These are phyloP conservation scores for Posidonia australis DNA, from an alignment of 106 monocot species.

Conservation along the genomic window DNA sequence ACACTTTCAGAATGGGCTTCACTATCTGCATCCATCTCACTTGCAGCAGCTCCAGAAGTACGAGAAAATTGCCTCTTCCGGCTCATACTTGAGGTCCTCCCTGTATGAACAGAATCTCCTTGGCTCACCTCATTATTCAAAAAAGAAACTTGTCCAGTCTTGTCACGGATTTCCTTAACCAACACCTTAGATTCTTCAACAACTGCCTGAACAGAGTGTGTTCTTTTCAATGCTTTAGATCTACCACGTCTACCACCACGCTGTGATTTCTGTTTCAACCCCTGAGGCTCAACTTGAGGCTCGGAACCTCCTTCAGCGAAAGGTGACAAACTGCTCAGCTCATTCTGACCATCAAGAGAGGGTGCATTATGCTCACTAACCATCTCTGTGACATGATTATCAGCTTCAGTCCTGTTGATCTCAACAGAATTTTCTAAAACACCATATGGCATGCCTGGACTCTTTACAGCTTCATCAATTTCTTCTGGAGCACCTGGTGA, in stretches of 20 bases:
- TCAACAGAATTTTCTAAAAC: conserved; percentile 30
- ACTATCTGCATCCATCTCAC: conserved; percentile 6
- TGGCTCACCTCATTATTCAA: not conserved
- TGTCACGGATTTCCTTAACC: conserved; percentile 7
- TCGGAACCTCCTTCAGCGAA: conserved; percentile 1
- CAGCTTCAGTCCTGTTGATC: conserved; percentile 15
- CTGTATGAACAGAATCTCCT: conserved; percentile 11
- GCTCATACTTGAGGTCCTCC: not conserved
- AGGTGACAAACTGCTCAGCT: conserved; percentile 3
- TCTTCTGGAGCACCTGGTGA: conserved; percentile 17
- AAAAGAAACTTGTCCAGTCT: not conserved
- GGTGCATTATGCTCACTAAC: not conserved
- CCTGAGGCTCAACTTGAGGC: not conserved
- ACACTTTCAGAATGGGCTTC: conserved; percentile 16
- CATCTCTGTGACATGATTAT: conserved; percentile 15
- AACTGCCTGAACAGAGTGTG: conserved; percentile 15
- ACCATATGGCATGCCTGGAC: conserved; percentile 33
- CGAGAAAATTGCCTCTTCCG: conserved; percentile 13
- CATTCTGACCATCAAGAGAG: conserved; percentile 1
- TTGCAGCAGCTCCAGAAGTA: conserved; percentile 1
- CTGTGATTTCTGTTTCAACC: conserved; percentile 1
- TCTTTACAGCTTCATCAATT: conserved; percentile 18
- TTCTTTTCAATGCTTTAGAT: conserved; percentile 8
- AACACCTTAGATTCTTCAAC: conserved; percentile 14
- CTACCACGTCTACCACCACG: conserved; percentile 7